Evolutionary conservation across 1,139 yeast genomes (phyloP).

Genomic region (Wickerhamomyces sp.): DNA sequence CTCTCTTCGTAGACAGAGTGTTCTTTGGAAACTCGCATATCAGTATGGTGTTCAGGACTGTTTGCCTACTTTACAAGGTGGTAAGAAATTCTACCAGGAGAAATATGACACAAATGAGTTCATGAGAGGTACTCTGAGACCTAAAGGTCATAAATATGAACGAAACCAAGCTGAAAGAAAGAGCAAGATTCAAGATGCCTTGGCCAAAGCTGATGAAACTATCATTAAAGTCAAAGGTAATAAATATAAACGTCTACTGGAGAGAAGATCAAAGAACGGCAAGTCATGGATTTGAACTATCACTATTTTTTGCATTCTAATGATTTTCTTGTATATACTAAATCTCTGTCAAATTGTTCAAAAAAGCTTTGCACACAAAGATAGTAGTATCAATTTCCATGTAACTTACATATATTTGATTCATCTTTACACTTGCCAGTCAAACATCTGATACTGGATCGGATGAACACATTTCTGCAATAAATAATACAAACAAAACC

Average conservation of each 20-base stretch:
- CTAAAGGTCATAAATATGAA: constrained; percentile 82
- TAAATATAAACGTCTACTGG: constrained; percentile 20
- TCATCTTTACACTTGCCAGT: no score
- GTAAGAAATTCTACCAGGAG: constrained; percentile 73
- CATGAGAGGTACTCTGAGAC: constrained; percentile 73
- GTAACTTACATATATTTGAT: no score
- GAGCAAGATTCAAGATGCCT: constrained; percentile 59
- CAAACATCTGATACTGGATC: no score
- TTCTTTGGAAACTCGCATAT: constrained; percentile 76
- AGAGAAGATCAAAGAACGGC: constrained; percentile 1
- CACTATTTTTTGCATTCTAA: no score
- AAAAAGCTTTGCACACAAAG: no score
- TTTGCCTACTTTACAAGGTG: constrained; percentile 67
- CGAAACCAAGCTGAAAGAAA: constrained; percentile 60
- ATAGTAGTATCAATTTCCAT: no score
- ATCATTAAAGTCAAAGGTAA: constrained; percentile 36
- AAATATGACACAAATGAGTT: constrained; percentile 67
- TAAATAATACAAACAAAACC: no score
- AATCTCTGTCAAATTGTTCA: no score
- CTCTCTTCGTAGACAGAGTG: constrained; percentile 82
- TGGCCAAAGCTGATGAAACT: constrained; percentile 67
- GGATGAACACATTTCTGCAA: no score
- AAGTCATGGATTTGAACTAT: constrained; percentile 5
- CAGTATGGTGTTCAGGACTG: constrained; percentile 76
- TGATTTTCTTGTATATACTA: no score